These are phyloP conservation scores for Hamigera avellanea DNA, from an alignment of 495 filamentous ascomycete genomes.

Conservation along the genomic window DNA sequence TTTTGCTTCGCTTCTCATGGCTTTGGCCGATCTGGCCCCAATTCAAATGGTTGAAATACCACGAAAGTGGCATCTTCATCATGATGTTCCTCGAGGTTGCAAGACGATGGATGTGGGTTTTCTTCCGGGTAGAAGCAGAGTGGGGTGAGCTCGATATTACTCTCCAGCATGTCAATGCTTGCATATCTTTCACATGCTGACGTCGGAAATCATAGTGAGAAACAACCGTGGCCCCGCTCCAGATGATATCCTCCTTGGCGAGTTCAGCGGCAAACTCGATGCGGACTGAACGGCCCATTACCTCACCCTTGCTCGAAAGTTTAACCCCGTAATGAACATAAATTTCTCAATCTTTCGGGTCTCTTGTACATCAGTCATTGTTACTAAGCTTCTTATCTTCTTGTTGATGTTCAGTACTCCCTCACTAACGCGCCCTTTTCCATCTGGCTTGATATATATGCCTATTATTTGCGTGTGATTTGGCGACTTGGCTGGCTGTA, in stretches of 20 bases:
- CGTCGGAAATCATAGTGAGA: constrained; percentile 28
- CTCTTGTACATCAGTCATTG: too few species aligned
- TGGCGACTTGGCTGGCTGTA: too few species aligned
- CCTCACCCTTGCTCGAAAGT: not conserved
- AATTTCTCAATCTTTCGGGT: too few species aligned
- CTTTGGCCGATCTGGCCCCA: constrained; percentile 69
- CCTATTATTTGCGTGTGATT: too few species aligned
- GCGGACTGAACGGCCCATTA: constrained; percentile 26
- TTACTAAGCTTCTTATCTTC: too few species aligned
- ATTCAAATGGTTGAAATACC: constrained; percentile 69
- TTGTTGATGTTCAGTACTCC: too few species aligned
- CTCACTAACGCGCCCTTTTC: too few species aligned
- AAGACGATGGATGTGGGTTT: constrained; percentile 92
- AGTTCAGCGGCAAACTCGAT: constrained; percentile 39
- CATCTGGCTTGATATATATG: too few species aligned
- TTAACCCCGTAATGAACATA: not conserved
- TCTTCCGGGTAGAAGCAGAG: constrained; percentile 89
- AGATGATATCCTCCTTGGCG: constrained; percentile 44
- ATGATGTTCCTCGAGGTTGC: constrained; percentile 78
- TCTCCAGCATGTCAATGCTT: constrained; percentile 1
- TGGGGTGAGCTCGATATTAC: constrained; percentile 45
- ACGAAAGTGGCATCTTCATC: constrained; percentile 78
- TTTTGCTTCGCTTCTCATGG: constrained; percentile 82
- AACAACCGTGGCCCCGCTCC: constrained; percentile 40
- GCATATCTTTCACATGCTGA: constrained; percentile 11